phyloP scores from a whole-genome alignment of 1,284 basidiomycete species.

The Mrakiaceae sp. region DNA sequence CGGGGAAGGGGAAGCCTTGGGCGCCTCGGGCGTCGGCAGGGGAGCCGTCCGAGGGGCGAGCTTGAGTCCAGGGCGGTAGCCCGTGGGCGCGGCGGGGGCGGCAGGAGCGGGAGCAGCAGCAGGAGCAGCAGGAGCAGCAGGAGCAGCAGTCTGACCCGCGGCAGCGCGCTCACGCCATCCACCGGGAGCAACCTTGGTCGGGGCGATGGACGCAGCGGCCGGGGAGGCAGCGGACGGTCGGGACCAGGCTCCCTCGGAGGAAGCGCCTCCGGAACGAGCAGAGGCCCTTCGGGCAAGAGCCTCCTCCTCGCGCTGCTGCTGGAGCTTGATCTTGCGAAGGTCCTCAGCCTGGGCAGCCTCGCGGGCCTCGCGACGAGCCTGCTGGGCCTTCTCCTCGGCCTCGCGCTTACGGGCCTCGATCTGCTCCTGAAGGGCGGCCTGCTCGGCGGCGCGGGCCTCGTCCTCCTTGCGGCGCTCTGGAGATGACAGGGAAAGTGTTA shows the following conservation, averaged over 20 bases:
- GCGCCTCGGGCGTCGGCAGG: conserved; percentile 25
- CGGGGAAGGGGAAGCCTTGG: conserved; percentile 24
- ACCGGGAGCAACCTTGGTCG: conserved; percentile 5
- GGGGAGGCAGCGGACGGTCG: conserved; percentile 9
- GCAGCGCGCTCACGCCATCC: conserved; percentile 5
- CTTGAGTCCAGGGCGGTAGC: conserved; percentile 37
- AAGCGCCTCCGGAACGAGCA: conserved; percentile 23
- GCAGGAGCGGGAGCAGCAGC: conserved; percentile 13
- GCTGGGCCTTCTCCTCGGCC: conserved; percentile 48
- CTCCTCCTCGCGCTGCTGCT: conserved; percentile 67
- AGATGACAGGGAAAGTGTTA: conserved; percentile 11
- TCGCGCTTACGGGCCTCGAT: conserved; percentile 37
- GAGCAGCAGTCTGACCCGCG: conserved; percentile 3
- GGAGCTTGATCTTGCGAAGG: conserved; percentile 47
- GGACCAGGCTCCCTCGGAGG: conserved; percentile 1
- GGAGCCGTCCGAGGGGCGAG: conserved; percentile 32
- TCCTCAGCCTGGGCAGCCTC: conserved; percentile 56
- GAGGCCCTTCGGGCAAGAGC: conserved; percentile 46
- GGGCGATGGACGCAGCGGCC: conserved; percentile 7
- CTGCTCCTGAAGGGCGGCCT: conserved; percentile 3
- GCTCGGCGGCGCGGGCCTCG: conserved; percentile 24
- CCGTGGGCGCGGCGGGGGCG: conserved; percentile 29
- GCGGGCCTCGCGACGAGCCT: conserved; percentile 46
- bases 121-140: conserved; percentile 25
- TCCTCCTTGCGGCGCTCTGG: conserved; percentile 25